A percentile compares a stretch with the other conserved stretches of the same genome.
These are phyloP conservation scores for Lachnellula cervina DNA, from an alignment of 2,329 filamentous ascomycete species.

Conservation along the genomic window DNA sequence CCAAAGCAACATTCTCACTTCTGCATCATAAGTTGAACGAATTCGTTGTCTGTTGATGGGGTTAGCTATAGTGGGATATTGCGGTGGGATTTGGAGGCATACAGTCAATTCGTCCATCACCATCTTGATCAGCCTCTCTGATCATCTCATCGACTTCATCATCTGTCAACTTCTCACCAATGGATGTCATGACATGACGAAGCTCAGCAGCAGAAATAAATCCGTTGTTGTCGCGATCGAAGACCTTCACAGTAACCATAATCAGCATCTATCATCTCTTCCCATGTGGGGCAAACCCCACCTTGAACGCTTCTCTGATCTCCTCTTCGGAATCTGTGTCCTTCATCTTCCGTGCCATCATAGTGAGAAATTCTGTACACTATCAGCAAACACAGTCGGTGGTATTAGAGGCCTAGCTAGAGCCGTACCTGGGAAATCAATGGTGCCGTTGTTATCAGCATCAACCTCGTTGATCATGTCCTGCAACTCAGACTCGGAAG, in stretches of 20 bases:
- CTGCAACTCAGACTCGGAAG: conserved; percentile 83
- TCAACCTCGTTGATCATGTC: conserved; percentile 95
- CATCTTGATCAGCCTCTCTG: conserved; percentile 83
- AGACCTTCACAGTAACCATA: conserved; percentile 47
- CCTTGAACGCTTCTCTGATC: conserved; percentile 85
- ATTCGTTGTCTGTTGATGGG: conserved; percentile 68
- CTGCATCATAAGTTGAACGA: conserved; percentile 94
- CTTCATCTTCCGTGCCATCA: conserved; percentile 96
- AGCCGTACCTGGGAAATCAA: conserved; percentile 77
- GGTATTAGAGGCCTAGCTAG: neutral
- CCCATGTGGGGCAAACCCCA: conserved; percentile 31
- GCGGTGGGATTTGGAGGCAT: conserved; percentile 32
- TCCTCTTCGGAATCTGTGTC: conserved; percentile 89
- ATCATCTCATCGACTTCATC: conserved; percentile 94
- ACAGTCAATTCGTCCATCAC: conserved; percentile 87
- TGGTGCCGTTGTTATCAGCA: conserved; percentile 88
- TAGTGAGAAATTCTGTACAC: conserved; percentile 75
- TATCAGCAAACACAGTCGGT: conserved; percentile 17
- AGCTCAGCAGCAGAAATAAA: conserved; percentile 87
- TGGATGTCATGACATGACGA: conserved; percentile 87
- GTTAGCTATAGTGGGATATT: conserved; percentile 24
- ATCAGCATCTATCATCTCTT: conserved; percentile 2
- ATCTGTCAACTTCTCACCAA: conserved; percentile 85
- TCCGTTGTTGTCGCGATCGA: conserved; percentile 87
- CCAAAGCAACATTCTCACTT: conserved; percentile 51